Base-by-base conservation (phyloP, 2,329 filamentous ascomycete species). In the Gyromitra esculenta region DNA sequence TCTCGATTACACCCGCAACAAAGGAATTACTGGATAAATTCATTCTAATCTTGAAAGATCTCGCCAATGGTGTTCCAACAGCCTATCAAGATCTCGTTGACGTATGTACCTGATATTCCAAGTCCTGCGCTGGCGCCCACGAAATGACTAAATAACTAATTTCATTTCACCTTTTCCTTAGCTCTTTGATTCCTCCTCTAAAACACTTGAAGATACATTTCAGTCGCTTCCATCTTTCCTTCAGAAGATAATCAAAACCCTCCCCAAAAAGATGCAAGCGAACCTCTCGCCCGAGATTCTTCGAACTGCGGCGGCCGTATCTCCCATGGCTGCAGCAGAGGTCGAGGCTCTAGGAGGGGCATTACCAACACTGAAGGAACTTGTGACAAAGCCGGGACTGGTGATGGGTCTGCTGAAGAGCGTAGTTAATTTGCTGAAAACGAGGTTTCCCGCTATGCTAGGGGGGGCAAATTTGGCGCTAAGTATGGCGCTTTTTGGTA, bases 21-120 rank as follows among this genome's bases (percentile, higher is more conserved):
- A 90, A 93, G 77, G 91, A 93, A 78, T 87, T 97, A 39, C 88
- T 97, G 66, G 88, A 90, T 69, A 89, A 91, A 78, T 99, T 99
- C 86, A 96, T 93, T 0, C 87, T 94, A 72, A 91, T 97, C 43
- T 91, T 99, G 82, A 96, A 95, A 82, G 96, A 99, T 82, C 88
- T 97, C 15, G 89, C 96, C 81, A 94, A 94, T 82, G 96, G 96
- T 77, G 96, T 93, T 1, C 96, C 96, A 1, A 97, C 95, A 0
- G 96, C 96, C 1, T 97, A 96, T 83, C 88, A 91, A 82, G 96
- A 99, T 82, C 90, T 99, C n/a, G 89, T 86, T 1, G 81, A 82
- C 13, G 86, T 91, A 60, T 18, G 86, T 91, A 69, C 31, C 35
- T 52, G 39, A 56, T 9, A 25, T 6, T n/a, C 37, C 43, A 41